Conservation (phyloP, 2,329 filamentous ascomycete genomes). For the Venturia carpophila region DNA sequence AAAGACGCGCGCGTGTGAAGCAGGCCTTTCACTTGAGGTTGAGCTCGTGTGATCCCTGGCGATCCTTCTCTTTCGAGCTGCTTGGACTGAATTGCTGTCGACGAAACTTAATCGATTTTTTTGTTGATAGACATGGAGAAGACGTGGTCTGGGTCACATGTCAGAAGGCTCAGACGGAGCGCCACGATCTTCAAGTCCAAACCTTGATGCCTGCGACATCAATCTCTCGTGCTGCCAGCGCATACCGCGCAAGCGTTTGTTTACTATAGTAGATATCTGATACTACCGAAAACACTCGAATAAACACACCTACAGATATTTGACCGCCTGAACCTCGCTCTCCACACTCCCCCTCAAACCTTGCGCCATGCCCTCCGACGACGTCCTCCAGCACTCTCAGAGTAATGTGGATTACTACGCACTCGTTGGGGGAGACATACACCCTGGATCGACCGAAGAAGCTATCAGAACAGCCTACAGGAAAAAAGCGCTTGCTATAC, state of each 20-base stretch:
- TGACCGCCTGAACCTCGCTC: neutral
- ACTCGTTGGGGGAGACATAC: slow-evolving; percentile 53
- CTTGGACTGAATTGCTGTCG: too few species aligned
- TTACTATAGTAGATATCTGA: neutral
- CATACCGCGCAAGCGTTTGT: neutral
- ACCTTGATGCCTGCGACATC: slow-evolving; percentile 2
- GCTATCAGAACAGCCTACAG: slow-evolving; percentile 80
- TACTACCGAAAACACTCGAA: neutral
- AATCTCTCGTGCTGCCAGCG: neutral
- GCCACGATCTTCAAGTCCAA: neutral
- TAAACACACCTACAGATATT: neutral
- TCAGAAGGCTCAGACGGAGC: neutral
- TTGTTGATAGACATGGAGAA: too few species aligned
- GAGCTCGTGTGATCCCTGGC: too few species aligned
- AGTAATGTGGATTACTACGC: slow-evolving; percentile 62
- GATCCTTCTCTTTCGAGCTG: too few species aligned
- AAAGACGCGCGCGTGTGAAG: too few species aligned
- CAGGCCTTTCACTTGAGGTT: too few species aligned
- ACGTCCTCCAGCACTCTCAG: slow-evolving; percentile 37
- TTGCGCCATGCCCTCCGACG: slow-evolving; percentile 31
- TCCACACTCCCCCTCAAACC: neutral
- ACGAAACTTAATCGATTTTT: too few species aligned
- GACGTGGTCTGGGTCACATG: neutral
- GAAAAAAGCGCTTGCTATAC: slow-evolving; percentile 78
- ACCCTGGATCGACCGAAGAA: slow-evolving; percentile 55